Percentiles rank a stretch among this genome's conserved stretches.
These are phyloP conservation scores for Crotalaria pallida DNA, from an alignment of 306 rosid species.

Conservation along the genomic window DNA sequence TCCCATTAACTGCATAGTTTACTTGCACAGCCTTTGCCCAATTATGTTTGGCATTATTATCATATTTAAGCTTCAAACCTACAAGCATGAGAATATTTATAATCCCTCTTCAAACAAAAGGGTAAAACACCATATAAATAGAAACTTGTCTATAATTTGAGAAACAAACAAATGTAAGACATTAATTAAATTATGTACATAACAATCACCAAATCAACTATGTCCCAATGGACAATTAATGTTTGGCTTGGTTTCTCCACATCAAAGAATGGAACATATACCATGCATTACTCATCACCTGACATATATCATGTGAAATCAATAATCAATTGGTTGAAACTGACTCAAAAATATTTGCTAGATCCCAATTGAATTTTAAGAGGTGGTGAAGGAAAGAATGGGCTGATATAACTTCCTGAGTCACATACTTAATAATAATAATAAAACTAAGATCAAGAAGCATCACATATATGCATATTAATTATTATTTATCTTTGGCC, in stretches of 20 bases:
- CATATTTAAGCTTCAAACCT: neutral
- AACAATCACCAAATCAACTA: conserved; percentile 26
- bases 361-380: conserved; percentile 24
- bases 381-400: conserved; percentile 20
- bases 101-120: neutral
- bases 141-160: neutral
- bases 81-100: too few species aligned
- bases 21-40: neutral
- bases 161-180: conserved; percentile 10
- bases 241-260: conserved; percentile 16
- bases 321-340: conserved; percentile 31
- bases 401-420: neutral
- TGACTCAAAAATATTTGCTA: conserved; percentile 14
- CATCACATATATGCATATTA: neutral
- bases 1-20: neutral
- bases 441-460: neutral
- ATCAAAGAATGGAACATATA: conserved; percentile 32
- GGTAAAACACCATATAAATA: neutral
- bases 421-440: conserved; percentile 1
- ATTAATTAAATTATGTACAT: conserved; percentile 31
- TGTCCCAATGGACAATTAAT: conserved; percentile 13
- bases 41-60: neutral
- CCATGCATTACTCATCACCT: conserved; percentile 6
- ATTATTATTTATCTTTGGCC: conserved; percentile 26
- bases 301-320: conserved; percentile 15